A percentile compares a stretch with the other conserved stretches of the same genome.
Conservation (phyloP, 257 asterid species). For the Nicotiana knightiana region DNA sequence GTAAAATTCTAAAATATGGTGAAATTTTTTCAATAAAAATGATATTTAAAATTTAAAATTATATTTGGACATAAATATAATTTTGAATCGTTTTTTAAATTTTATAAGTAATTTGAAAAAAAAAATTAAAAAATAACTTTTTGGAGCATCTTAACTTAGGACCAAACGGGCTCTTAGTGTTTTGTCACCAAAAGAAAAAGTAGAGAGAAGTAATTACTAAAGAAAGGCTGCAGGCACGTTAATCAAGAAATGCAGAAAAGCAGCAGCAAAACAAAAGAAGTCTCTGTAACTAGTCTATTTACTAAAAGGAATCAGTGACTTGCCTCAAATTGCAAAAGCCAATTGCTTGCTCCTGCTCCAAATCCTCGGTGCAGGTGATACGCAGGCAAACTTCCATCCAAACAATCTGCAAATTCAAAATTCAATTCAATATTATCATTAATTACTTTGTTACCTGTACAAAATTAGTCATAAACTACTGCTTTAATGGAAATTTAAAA, state of each 20-base stretch:
- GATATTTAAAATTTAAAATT: no score
- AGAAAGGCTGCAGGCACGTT: constrained; percentile 14
- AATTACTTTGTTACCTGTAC: not conserved
- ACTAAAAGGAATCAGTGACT: constrained; percentile 2
- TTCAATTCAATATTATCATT: not conserved
- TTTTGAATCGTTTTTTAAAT: no score
- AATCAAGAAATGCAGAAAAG: not conserved
- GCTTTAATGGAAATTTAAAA: not conserved
- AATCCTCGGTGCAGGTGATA: constrained; percentile 83
- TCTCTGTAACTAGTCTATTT: no score
- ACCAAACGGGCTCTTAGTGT: no score
- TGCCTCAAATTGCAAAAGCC: constrained; percentile 98
- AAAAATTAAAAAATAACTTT: no score
- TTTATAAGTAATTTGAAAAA: no score
- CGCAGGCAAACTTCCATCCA: constrained; percentile 97
- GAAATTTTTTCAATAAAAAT: no score
- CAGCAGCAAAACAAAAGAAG: not conserved
- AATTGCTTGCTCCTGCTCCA: constrained; percentile 78
- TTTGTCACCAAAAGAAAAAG: not conserved
- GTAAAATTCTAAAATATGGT: no score
- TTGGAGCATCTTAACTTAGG: no score
- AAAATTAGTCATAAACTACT: not conserved
- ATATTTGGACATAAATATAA: no score
- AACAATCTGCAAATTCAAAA: constrained; percentile 46
- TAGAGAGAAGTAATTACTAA: not conserved